Evolutionary conservation across 2,329 filamentous ascomycete genomes (phyloP), one percentile per base, ranked within the genome.

Genomic region (Macroventuria anomochaeta): DNA sequence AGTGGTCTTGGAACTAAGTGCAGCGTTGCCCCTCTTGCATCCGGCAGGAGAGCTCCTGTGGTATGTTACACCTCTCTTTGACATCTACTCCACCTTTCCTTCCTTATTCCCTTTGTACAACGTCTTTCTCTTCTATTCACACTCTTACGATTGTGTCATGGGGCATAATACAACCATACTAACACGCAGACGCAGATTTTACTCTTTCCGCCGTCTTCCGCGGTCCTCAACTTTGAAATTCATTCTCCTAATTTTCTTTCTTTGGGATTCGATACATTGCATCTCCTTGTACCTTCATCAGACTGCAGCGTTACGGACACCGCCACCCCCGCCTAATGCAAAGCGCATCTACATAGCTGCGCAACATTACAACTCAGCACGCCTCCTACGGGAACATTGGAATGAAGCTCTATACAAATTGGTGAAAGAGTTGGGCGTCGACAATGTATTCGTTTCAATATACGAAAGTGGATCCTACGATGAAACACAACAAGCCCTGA

Each of bases 381-480:
- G 70, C 1, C 76, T 89, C 20, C 77, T 91, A 2, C 79, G 82
- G 7, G 76, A 77, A 5, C 81, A 86, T 62, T 91, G 88, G 88
- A 85, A 81, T 57, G 72, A 79, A 5, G 85, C 85, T 0, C 76
- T 91, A 2, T 53, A 88, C 6, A 76, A 81, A 2, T 75, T 91
- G 17, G 79, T 83, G 5, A 75, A 80, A 38, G 75, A 77, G 5
- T 74, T 90, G 3, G 88, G 88, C 0, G 74, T 81, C 0, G 78
- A 84, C 3, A 89, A 90, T 66, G 83, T 90, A 2, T 90, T 83
- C 66, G 81, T 91, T 33, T 85, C 83, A 55, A 80, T 90, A 25
- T 82, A 84, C 53, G 88, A 91, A 70, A 88, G 85, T 62, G 88
- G 88, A 5, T 88, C 85, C 67, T 86, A 82, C 76, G 88, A 91